These are phyloP conservation scores for Rhizophagus clarus DNA, from an alignment of 192 early-diverging fungal species.

Conservation along the genomic window DNA sequence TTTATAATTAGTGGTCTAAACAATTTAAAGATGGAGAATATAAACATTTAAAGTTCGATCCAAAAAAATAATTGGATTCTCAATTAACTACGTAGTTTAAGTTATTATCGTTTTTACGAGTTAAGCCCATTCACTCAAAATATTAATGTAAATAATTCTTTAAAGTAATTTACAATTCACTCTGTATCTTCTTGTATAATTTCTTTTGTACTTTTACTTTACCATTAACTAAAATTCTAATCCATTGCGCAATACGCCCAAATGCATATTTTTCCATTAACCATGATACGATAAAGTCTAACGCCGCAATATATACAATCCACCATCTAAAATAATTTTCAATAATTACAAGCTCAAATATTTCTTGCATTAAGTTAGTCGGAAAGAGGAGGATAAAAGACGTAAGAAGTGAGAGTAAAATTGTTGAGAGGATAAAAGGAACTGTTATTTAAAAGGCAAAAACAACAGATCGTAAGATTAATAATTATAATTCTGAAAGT, in stretches of 20 bases:
- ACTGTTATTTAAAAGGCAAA: constrained; percentile 41
- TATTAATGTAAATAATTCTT: constrained; percentile 6
- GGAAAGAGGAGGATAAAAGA: constrained; percentile 58
- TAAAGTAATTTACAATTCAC: constrained; percentile 38
- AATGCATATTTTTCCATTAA: constrained; percentile 52
- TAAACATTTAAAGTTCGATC: constrained; percentile 24
- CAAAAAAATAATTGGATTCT: not conserved
- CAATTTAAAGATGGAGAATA: constrained; percentile 44
- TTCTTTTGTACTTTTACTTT: constrained; percentile 37
- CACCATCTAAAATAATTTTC: constrained; percentile 57
- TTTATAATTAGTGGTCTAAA: constrained; percentile 40
- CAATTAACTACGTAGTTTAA: not conserved
- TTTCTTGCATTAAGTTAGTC: constrained; percentile 42
- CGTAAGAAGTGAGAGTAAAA: constrained; percentile 53
- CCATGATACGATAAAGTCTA: constrained; percentile 59
- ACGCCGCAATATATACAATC: constrained; percentile 59
- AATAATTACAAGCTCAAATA: constrained; percentile 72
- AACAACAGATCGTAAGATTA: constrained; percentile 17
- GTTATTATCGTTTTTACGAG: not conserved
- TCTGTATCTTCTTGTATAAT: constrained; percentile 45
- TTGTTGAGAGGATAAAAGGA: constrained; percentile 69
- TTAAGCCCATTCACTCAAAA: not conserved
- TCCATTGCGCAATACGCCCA: constrained; percentile 35
- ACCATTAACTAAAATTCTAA: constrained; percentile 27
- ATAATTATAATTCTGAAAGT: not conserved